Evolutionary conservation across 1,284 basidiomycete genomes (phyloP).

Genomic region (Rhodotorula sp.): DNA sequence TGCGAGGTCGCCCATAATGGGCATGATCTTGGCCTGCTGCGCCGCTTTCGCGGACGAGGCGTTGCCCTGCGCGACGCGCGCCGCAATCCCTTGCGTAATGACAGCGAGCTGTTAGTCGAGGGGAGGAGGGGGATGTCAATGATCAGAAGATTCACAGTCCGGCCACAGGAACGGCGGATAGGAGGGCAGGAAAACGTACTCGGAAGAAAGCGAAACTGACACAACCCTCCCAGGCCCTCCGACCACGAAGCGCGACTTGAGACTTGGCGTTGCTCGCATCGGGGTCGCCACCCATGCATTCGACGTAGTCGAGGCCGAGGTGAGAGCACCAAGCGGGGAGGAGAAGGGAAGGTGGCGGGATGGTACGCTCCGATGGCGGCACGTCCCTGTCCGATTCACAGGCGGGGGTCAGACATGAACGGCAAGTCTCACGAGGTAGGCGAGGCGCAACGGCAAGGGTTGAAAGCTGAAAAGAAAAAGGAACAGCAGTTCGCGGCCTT

Average conservation of each 20-base stretch:
- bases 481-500: too few relatives aligned
- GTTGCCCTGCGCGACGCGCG: constrained; percentile 76
- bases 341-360: constrained; percentile 65
- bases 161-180: neutral
- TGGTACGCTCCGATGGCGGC: constrained; percentile 56
- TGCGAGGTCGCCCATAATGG: constrained; percentile 64
- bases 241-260: neutral
- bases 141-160: too few relatives aligned
- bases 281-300: constrained; percentile 63
- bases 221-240: constrained; percentile 48
- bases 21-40: constrained; percentile 60
- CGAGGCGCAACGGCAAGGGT: too few relatives aligned
- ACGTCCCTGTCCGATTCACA: constrained; percentile 58
- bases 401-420: too few relatives aligned
- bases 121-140: neutral
- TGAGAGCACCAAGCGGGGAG: constrained; percentile 71
- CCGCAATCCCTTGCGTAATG: constrained; percentile 90
- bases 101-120: constrained; percentile 63
- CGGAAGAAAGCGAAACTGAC: constrained; percentile 85
- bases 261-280: neutral
- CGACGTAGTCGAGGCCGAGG: constrained; percentile 57
- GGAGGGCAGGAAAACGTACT: constrained; percentile 53
- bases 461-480: neutral
- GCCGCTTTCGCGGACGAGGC: constrained; percentile 76
- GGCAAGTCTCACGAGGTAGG: too few relatives aligned